phyloP scores from a whole-genome alignment of 2,329 filamentous ascomycete genomes.

The Magnaporthiopsis rhizophila region DNA sequence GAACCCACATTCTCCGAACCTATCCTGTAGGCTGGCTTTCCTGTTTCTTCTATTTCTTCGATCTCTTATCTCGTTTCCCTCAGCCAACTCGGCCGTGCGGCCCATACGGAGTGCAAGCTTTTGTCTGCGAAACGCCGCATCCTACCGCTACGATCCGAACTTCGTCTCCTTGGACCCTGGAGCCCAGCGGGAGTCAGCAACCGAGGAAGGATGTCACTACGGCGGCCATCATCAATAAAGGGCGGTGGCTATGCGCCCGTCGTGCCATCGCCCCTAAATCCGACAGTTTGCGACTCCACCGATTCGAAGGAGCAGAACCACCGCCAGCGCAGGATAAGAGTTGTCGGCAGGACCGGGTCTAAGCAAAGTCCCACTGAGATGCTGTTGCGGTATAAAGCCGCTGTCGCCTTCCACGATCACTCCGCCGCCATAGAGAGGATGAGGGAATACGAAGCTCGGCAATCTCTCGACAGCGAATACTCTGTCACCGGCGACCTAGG shows the following conservation, averaged over 20 bases:
- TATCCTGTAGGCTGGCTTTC: too few relatives aligned
- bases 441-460: background rate
- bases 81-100: too few relatives aligned
- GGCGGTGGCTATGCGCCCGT: conserved; percentile 9
- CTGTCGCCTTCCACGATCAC: conserved; percentile 2
- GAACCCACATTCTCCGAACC: too few relatives aligned
- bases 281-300: conserved; percentile 11
- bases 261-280: conserved; percentile 14
- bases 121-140: too few relatives aligned
- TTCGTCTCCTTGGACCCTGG: background rate
- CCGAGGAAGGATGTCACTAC: background rate
- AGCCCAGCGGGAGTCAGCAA: background rate
- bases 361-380: conserved; percentile 6
- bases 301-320: conserved; percentile 8
- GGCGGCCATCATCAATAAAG: conserved; percentile 9
- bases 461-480: background rate
- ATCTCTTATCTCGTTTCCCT: too few relatives aligned
- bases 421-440: background rate
- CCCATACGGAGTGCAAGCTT: too few relatives aligned
- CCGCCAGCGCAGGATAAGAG: background rate
- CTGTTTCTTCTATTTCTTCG: too few relatives aligned
- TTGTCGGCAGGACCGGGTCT: background rate
- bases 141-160: background rate
- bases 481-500: background rate
- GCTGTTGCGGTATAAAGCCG: conserved; percentile 5